Conservation (phyloP, 1,284 basidiomycete genomes). For the Ganoderma leucocontextum region DNA sequence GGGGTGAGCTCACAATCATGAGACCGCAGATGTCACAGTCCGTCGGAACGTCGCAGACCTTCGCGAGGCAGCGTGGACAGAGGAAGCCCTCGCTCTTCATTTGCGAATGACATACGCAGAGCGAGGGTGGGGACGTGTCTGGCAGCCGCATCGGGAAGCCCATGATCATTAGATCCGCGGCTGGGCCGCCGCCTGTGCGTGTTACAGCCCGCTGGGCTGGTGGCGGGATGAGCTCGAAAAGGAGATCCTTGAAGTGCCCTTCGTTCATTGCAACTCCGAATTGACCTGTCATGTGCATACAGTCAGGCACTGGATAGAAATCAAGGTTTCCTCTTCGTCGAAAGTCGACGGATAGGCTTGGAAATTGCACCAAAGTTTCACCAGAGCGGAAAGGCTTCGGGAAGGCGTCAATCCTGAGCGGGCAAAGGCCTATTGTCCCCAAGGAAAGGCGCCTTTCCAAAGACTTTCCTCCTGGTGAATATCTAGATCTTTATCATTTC, state of each 20-base stretch:
- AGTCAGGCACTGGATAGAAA: conserved; percentile 21
- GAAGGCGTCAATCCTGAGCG: too few relatives aligned
- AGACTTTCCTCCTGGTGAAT: too few relatives aligned
- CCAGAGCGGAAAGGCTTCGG: too few relatives aligned
- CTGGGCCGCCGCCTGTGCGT: conserved; percentile 59
- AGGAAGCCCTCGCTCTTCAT: conserved; percentile 92
- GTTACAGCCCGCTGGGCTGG: conserved; percentile 81
- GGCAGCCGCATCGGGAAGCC: conserved; percentile 96
- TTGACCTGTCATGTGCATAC: conserved; percentile 60
- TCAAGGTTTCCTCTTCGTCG: too few relatives aligned
- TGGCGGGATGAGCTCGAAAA: conserved; percentile 96
- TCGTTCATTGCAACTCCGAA: conserved; percentile 98
- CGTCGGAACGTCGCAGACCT: conserved; percentile 97
- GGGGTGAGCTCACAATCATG: conserved; percentile 97
- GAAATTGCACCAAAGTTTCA: too few relatives aligned
- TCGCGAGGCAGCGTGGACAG: conserved; percentile 92
- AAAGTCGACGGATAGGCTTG: too few relatives aligned
- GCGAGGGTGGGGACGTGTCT: conserved; percentile 79
- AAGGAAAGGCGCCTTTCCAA: too few relatives aligned
- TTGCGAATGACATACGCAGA: conserved; percentile 95
- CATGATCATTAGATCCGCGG: conserved; percentile 97
- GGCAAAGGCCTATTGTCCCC: not conserved
- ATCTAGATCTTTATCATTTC: too few relatives aligned
- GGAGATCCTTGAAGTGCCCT: conserved; percentile 93
- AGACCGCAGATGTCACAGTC: conserved; percentile 97